These are phyloP conservation scores for Neonectria magnoliae DNA, from an alignment of 2,329 filamentous ascomycete genomes.

Conservation along the genomic window DNA sequence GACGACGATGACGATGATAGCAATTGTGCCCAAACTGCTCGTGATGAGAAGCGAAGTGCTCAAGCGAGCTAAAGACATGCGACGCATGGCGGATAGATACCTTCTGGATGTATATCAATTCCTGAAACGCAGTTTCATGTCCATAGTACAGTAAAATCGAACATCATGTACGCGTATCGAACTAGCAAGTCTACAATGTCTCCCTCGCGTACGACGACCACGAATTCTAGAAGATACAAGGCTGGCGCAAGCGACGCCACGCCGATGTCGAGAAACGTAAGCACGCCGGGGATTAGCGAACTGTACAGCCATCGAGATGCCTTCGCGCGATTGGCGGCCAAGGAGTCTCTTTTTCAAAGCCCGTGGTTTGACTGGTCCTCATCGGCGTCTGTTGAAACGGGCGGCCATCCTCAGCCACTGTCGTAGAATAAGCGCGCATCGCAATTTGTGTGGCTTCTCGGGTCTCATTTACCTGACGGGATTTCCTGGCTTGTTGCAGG, in stretches of 20 bases:
- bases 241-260: background rate
- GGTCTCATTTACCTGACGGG: background rate
- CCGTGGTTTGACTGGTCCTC: constrained; percentile 12
- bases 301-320: background rate
- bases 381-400: constrained; percentile 13
- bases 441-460: background rate
- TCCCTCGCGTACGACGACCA: too few species aligned
- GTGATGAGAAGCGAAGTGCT: background rate
- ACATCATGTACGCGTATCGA: background rate
- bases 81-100: background rate
- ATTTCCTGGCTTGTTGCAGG: constrained; percentile 10
- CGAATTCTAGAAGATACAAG: constrained; percentile 2
- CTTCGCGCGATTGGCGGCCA: background rate
- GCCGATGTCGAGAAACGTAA: background rate
- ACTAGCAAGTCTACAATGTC: background rate
- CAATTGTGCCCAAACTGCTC: background rate
- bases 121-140: constrained; percentile 7
- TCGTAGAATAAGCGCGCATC: background rate
- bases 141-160: constrained; percentile 9
- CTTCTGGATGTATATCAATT: constrained; percentile 16
- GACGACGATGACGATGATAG: background rate
- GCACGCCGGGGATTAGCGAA: background rate
- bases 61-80: background rate
- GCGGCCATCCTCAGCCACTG: background rate
- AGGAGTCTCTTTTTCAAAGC: background rate